phyloP scores from a whole-genome alignment of 75 land plant genomes.

The Cupressus sempervirens region DNA sequence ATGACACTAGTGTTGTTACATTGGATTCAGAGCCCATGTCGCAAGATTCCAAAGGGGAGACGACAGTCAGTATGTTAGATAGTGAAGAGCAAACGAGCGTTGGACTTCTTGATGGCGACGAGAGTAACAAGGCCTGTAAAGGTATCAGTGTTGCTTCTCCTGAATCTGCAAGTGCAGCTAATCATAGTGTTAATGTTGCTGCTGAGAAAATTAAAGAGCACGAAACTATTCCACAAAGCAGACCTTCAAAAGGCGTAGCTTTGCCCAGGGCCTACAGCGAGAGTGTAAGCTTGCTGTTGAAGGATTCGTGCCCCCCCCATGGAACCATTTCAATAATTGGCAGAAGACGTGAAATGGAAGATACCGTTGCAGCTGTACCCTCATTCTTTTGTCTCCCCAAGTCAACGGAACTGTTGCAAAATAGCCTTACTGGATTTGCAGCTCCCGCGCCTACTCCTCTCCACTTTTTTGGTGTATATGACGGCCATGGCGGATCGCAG shows the following conservation, averaged over 20 bases:
- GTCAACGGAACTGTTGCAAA: not conserved
- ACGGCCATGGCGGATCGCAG: constrained; percentile 77
- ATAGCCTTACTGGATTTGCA: not conserved
- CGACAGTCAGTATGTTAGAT: not conserved
- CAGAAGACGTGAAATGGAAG: constrained; percentile 71
- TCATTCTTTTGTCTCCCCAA: constrained; percentile 31
- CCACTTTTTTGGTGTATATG: constrained; percentile 67
- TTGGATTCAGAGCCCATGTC: not conserved
- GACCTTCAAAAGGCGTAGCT: not conserved
- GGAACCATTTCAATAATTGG: constrained; percentile 43
- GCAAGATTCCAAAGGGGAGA: not conserved
- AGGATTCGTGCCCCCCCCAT: constrained; percentile 37
- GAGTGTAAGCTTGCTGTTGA: constrained; percentile 7
- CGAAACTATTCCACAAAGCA: not conserved
- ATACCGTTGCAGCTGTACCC: constrained; percentile 46
- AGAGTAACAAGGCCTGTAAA: not conserved
- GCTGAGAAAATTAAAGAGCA: not conserved
- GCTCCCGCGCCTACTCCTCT: constrained; percentile 8
- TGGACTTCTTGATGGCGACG: not conserved
- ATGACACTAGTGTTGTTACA: not conserved
- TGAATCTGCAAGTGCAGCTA: not conserved
- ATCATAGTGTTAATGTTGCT: not conserved
- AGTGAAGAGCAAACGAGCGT: not conserved
- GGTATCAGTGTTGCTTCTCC: not conserved
- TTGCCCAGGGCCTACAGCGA: constrained; percentile 14